phyloP scores from a whole-genome alignment of 805 yeast genomes.

The Kazachstania kunashirensis region DNA sequence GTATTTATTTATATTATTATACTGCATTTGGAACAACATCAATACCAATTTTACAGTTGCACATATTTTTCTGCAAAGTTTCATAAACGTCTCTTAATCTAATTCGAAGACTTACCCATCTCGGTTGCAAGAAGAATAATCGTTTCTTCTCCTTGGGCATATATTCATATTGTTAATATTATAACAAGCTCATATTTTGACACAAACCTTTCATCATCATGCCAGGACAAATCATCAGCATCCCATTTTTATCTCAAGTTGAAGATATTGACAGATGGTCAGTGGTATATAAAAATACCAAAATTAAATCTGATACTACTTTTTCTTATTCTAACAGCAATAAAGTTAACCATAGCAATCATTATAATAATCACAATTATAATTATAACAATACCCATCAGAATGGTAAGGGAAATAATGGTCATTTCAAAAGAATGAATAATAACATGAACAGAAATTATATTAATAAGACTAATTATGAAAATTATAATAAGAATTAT shows the following conservation, averaged over 20 bases:
- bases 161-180: too few species aligned
- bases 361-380: slow-evolving; percentile 8
- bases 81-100: too few species aligned
- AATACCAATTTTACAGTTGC: too few species aligned
- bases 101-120: too few species aligned
- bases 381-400: slow-evolving; percentile 6
- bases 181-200: too few species aligned
- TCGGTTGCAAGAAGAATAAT: too few species aligned
- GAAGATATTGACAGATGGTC: slow-evolving; percentile 29
- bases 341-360: slow-evolving; percentile 4
- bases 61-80: too few species aligned
- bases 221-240: slow-evolving; percentile 26
- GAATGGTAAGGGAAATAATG: slow-evolving; percentile 2
- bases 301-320: slow-evolving; percentile 12
- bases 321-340: slow-evolving; percentile 6
- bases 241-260: slow-evolving; percentile 28
- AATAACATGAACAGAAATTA: not conserved
- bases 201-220: slow-evolving; percentile 8
- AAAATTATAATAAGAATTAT: not conserved
- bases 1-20: too few species aligned
- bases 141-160: too few species aligned
- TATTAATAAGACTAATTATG: slow-evolving; percentile 2
- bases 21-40: too few species aligned
- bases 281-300: slow-evolving; percentile 19
- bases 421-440: not conserved